A percentile compares a stretch with the other conserved stretches of the same genome.
phyloP scores from a whole-genome alignment of 495 filamentous ascomycete species.

The Penicillium turbatum region DNA sequence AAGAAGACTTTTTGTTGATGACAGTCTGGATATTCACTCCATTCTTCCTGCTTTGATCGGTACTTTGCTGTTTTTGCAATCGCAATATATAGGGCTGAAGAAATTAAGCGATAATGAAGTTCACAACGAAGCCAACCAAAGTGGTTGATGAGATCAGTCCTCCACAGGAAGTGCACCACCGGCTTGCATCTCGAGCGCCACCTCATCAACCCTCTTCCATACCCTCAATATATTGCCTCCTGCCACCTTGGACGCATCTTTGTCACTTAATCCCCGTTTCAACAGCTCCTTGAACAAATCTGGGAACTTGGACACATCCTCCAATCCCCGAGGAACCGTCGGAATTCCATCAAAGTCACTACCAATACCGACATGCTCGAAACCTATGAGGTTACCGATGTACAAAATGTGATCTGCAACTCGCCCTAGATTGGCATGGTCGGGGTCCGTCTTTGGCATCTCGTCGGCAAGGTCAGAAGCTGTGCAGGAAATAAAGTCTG shows the following conservation, averaged over 20 bases:
- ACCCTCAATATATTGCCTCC: constrained; percentile 74
- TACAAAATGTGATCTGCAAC: constrained; percentile 66
- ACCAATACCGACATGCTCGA: constrained; percentile 57
- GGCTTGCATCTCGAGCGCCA: constrained; percentile 58
- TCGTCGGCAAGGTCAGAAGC: constrained; percentile 42
- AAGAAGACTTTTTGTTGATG: too few species aligned
- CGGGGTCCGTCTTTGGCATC: constrained; percentile 46
- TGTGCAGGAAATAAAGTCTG: constrained; percentile 67
- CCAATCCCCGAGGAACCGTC: constrained; percentile 45
- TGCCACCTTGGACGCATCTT: constrained; percentile 61
- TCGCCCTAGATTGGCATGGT: constrained; percentile 69
- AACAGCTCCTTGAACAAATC: constrained; percentile 72
- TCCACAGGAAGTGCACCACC: constrained; percentile 58
- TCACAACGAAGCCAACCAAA: neutral
- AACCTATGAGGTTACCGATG: constrained; percentile 53
- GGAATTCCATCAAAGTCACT: constrained; percentile 62
- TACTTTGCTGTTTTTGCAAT: too few species aligned
- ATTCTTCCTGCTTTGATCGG: too few species aligned
- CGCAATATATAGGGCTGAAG: too few species aligned
- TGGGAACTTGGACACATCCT: constrained; percentile 82
- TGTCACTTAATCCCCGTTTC: constrained; percentile 60
- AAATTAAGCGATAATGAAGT: neutral
- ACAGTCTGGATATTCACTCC: too few species aligned
- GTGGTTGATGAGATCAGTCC: constrained; percentile 41
- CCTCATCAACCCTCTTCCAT: constrained; percentile 66